Base-by-base conservation (phyloP, 306 rosid genomes). In the Malus fusca region DNA sequence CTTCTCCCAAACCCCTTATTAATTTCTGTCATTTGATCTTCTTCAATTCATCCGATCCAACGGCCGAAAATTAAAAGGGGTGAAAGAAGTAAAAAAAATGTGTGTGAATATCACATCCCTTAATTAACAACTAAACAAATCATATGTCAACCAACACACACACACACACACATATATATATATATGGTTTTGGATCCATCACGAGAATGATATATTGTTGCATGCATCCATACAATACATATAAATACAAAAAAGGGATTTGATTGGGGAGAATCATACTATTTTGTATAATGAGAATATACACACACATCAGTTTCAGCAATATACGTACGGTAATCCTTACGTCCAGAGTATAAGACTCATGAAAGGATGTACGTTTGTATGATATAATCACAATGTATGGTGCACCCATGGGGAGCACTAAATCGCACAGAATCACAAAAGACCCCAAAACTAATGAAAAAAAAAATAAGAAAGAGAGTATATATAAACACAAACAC, bases 341-440 rank as follows among this genome's bases (percentile, higher is more conserved):
- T n/a, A 33, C 51, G 51, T n/a, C 33, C 65, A 19, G 64, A 71
- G 40, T n/a, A 56, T 30, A 17, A 17, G 18, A 18, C 46, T 74
- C 77, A 78, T 75, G 82, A 30, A 74, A 73, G 53, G 53, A 33
- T 30, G 63, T 51, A 61, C 31, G 77, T 52, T 46, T 28, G n/a
- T 53, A 64, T 35, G 53, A 67, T 83, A 68, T 60, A 77, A 31
- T 63, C 71, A 86, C 73, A 82, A 31, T 82, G 69, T 77, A 78
- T 64, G 68, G 71, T 75, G 61, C 76, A 72, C 64, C 79, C 89
- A 87, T 84, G 81, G 92, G 92, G 92, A 87, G 87, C 94, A 85
- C 60, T 79, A 81, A 84, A 90, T 89, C 88, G 68, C 31, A 67
- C 67, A 87, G 78, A 82, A 82, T 88, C 91, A 59, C 31, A 78